Conservation (phyloP, 306 rosid genomes). For the Pyrus pyrifolia region DNA sequence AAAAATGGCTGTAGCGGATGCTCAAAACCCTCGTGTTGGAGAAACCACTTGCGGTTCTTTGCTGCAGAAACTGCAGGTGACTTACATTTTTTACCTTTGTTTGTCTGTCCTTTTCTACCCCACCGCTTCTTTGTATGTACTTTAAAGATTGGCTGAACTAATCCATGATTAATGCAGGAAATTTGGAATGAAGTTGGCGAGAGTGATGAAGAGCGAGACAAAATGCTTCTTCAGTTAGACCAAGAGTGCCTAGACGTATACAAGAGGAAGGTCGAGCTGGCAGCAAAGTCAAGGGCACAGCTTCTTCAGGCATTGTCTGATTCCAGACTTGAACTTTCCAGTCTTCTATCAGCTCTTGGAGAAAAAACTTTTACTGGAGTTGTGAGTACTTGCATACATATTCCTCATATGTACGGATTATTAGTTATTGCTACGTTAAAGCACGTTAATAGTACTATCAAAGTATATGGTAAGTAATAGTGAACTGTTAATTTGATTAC, state of each 20-base stretch:
- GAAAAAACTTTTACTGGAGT: constrained; percentile 50
- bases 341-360: constrained; percentile 83
- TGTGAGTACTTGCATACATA: constrained; percentile 22
- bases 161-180: constrained; percentile 41
- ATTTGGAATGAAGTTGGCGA: constrained; percentile 99
- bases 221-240: constrained; percentile 96
- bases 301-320: constrained; percentile 85
- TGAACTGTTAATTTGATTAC: constrained; percentile 4
- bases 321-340: constrained; percentile 70
- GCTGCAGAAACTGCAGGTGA: constrained; percentile 84
- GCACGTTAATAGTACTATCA: background rate
- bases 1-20: constrained; percentile 73
- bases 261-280: constrained; percentile 94
- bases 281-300: constrained; percentile 89
- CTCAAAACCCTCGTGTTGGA: constrained; percentile 64
- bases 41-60: constrained; percentile 81
- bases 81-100: constrained; percentile 5
- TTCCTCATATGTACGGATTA: background rate
- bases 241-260: constrained; percentile 95
- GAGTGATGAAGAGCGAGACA: constrained; percentile 85
- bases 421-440: background rate
- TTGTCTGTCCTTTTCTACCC: background rate
- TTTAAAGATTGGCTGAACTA: background rate
- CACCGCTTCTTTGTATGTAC: background rate
- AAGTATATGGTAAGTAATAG: background rate